These are phyloP conservation scores for Mycena floridula DNA, from an alignment of 768 basidiomycete genomes.

Conservation along the genomic window DNA sequence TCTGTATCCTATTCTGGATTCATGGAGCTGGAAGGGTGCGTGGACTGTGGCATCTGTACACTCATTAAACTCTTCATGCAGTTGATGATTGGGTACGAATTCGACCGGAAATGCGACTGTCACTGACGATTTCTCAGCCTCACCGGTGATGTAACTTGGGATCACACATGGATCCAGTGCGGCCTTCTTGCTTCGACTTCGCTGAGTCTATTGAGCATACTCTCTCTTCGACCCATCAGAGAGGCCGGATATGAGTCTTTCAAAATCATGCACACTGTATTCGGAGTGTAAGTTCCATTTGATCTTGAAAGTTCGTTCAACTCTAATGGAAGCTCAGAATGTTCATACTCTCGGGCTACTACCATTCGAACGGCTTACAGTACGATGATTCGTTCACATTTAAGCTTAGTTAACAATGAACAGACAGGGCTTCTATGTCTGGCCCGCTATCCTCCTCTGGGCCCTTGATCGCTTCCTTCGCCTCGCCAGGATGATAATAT, in stretches of 20 bases:
- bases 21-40: slow-evolving; percentile 40
- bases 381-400: slow-evolving; percentile 11
- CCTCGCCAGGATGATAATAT: slow-evolving; percentile 32
- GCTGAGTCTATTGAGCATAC: slow-evolving; percentile 35
- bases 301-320: slow-evolving; percentile 9
- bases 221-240: slow-evolving; percentile 47
- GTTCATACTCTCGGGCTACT: slow-evolving; percentile 33
- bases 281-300: slow-evolving; percentile 26
- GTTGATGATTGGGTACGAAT: background rate
- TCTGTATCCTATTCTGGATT: slow-evolving; percentile 41
- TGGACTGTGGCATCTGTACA: background rate
- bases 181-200: slow-evolving; percentile 31
- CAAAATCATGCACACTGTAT: slow-evolving; percentile 38
- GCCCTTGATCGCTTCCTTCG: slow-evolving; percentile 48
- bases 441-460: slow-evolving; percentile 50
- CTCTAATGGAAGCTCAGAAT: slow-evolving; percentile 21
- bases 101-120: background rate
- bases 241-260: slow-evolving; percentile 45
- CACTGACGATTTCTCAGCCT: background rate
- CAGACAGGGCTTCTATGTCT: slow-evolving; percentile 35
- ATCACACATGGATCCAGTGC: slow-evolving; percentile 25
- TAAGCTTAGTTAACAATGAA: slow-evolving; percentile 17
- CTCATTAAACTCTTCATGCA: background rate
- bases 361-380: slow-evolving; percentile 28
- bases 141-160: slow-evolving; percentile 6